Conservation (phyloP, 139 green algal species). For the Chlorella sp. region DNA sequence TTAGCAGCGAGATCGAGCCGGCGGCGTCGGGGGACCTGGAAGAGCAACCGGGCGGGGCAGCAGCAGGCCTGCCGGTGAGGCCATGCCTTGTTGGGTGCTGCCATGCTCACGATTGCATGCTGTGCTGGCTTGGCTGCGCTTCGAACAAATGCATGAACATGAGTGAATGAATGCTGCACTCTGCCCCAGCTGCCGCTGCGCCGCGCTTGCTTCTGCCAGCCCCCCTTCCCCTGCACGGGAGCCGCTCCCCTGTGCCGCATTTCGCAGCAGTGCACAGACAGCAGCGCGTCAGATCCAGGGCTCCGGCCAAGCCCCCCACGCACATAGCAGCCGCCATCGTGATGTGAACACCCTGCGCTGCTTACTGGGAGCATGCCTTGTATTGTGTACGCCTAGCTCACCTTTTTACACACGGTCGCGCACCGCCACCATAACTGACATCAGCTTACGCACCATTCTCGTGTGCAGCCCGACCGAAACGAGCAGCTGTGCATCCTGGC, state of each 20-base stretch:
- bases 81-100: neutral
- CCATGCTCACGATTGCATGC: constrained; percentile 8
- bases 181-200: neutral
- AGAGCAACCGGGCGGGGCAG: neutral
- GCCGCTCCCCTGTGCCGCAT: neutral
- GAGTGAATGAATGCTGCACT: too few relatives aligned
- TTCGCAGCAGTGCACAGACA: neutral
- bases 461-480: constrained; percentile 44
- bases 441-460: neutral
- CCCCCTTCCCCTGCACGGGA: neutral
- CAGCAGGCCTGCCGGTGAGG: constrained; percentile 1
- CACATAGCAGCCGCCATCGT: too few relatives aligned
- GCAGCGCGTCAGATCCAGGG: neutral
- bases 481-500: constrained; percentile 82
- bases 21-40: neutral
- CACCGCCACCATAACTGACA: neutral
- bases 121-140: too few relatives aligned
- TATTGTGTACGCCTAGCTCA: too few relatives aligned
- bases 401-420: too few relatives aligned
- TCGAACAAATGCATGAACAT: too few relatives aligned
- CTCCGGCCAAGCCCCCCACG: too few relatives aligned
- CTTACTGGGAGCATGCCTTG: too few relatives aligned
- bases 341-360: too few relatives aligned
- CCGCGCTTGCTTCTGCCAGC: neutral
- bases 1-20: constrained; percentile 16